Percentiles rank a stretch among this genome's conserved stretches.
Evolutionary conservation across 768 basidiomycete species (phyloP).

Genomic region (Lentinula lateritia): DNA sequence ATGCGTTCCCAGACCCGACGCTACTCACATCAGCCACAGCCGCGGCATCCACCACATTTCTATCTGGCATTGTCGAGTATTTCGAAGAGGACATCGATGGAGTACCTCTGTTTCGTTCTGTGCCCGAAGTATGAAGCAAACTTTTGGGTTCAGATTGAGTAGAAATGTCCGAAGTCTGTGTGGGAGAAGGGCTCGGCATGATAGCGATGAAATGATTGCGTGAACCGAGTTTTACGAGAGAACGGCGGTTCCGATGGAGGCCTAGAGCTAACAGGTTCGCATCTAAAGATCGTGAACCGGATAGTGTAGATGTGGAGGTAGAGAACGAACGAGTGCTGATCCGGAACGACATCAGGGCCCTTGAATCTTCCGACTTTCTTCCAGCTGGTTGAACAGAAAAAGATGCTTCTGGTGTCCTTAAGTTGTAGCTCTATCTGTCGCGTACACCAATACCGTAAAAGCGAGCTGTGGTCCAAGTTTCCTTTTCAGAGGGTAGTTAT

Average conservation of each 20-base stretch:
- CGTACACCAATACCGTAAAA: neutral
- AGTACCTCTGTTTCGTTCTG: neutral
- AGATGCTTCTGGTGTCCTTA: neutral
- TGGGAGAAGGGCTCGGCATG: slow-evolving; percentile 1
- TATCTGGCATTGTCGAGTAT: neutral
- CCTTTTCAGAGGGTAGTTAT: neutral
- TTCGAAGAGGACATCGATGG: neutral
- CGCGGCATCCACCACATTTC: neutral
- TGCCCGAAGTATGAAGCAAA: neutral
- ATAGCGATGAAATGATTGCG: slow-evolving; percentile 1
- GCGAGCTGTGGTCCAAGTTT: neutral
- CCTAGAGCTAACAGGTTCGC: neutral
- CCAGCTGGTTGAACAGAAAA: neutral
- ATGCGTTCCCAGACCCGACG: neutral
- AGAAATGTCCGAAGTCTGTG: neutral
- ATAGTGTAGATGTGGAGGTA: neutral
- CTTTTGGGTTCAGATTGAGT: neutral
- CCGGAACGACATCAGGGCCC: neutral
- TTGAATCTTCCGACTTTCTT: neutral
- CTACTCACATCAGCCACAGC: neutral
- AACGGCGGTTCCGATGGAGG: neutral
- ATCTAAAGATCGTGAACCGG: neutral
- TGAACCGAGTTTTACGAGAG: neutral
- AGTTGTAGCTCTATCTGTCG: neutral
- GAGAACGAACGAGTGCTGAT: neutral